Evolutionary conservation across 1,139 yeast genomes (phyloP), one percentile per base, ranked within the genome.

Genomic region (Geotrichum candidum): DNA sequence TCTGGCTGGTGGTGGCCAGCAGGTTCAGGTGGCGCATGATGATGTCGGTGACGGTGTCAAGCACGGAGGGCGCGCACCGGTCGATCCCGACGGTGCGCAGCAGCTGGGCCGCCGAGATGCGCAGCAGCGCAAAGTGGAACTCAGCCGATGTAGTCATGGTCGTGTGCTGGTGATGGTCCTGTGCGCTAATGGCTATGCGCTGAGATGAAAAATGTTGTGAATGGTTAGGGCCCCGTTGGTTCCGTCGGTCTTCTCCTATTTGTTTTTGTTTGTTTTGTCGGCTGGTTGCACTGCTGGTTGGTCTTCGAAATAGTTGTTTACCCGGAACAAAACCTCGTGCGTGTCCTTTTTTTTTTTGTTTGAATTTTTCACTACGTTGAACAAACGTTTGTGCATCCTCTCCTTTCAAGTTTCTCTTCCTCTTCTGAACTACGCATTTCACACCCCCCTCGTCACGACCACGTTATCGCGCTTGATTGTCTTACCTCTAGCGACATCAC

Each of bases 71-170:
- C 55, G 84, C 77, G 65, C 90, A 83, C 66, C 85, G 79, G 68
- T 88, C 96, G 67, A 88, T 86, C 0, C 96, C 96, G 23, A 84
- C 80, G 0, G 90, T 82, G 63, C 88, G 82, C 58, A 89, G 77
- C 22, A 88, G 76, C 75, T 81, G 96, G 33, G 87, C 82, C 63
- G 87, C 80, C 0, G 91, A 82, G 60, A 88, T 78, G 60, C 91
- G 78, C 56, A 86, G 77, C 54, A 87, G 73, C 27, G 87, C 78
- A 69, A 82, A 85, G 70, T 83, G 81, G 72, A 87, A 85, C 50
- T 78, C 80, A 18, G 79, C 73, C 7, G 56, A 25, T 4, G 53
- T 31, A 10, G 58, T 41, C 52, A 45, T 54, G 38, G 6, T 45
- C 6, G 3, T 5, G 7, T 45, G 27, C n/a, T 54, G 58, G 25